Evolutionary conservation across 2,329 filamentous ascomycete genomes (phyloP), one percentile per base, ranked within the genome.

Genomic region (Penicillium sp.): DNA sequence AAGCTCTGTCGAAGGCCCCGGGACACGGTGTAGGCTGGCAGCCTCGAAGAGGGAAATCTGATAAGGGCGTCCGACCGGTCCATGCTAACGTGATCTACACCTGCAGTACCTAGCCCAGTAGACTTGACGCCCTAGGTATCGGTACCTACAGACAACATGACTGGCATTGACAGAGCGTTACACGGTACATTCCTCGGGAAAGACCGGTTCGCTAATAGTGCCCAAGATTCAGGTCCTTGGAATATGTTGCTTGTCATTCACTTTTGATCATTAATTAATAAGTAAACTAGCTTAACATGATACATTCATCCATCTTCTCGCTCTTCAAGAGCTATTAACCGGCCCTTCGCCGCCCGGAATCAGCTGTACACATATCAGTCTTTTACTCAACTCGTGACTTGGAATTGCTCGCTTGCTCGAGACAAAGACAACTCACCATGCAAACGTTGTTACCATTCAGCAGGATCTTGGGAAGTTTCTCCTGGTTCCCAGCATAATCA

Each of bases 371-470:
- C 14, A 28, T 23, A 42, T 59, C 45, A 55, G 57, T 23, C 16
- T 51, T 21, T 50, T 7, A 14, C n/a, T 56, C 40, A 50, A 52
- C 16, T 48, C 12, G 20, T 24, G 11, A 28, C 3, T 21, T 9
- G 40, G 38, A 43, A 14, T 3, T 43, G 4, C 40, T 43, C 20
- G 40, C 18, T 43, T 12, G 20, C 2, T 5, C 40, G 9, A 43
- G 40, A 20, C 12, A 35, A 21, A 23, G 11, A 21, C n/a, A 28
- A 52, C 81, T 56, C 82, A 96, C 94, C 94, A 99, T 99, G 89
- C 93, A 97, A 62, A 99, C 91, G 69, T 97, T 97, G 78, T 99
- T 99, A 57, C 94, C 94, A 68, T 99, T 99, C 40, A 99, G 79
- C 43, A 99, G 77, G 60, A 99, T 96, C 81, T 97, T 97, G 52